These are phyloP conservation scores for Phytopythium chamaehyphon DNA, from an alignment of 352 stramenopile species.

Conservation along the genomic window DNA sequence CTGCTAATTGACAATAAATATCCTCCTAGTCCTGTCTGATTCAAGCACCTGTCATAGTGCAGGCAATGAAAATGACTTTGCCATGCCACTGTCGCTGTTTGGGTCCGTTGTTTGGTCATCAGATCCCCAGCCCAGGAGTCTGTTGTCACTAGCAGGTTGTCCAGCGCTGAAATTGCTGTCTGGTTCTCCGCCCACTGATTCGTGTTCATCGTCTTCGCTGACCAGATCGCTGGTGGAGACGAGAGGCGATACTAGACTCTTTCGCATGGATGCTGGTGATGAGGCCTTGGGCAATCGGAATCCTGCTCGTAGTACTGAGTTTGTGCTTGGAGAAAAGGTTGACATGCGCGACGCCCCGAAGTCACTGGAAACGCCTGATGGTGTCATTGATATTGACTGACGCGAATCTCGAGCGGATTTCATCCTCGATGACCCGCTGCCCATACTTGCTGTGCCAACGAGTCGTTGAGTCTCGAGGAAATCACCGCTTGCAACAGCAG, in stretches of 20 bases:
- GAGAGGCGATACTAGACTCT: slow-evolving; percentile 4
- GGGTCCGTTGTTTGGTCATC: slow-evolving; percentile 11
- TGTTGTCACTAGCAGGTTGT: not conserved
- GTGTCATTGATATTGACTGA: slow-evolving; percentile 23
- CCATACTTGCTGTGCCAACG: slow-evolving; percentile 12
- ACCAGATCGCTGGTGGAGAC: not conserved
- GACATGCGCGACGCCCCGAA: slow-evolving; percentile 13
- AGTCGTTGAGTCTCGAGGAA: slow-evolving; percentile 54
- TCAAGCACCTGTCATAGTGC: slow-evolving; percentile 8
- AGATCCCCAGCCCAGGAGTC: slow-evolving; percentile 30
- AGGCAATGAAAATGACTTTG: slow-evolving; percentile 53
- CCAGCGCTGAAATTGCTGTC: not conserved
- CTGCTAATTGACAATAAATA: too few species aligned
- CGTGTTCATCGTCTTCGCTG: slow-evolving; percentile 1
- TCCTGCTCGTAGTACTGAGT: slow-evolving; percentile 47
- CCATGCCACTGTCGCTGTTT: slow-evolving; percentile 20
- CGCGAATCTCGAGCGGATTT: slow-evolving; percentile 20
- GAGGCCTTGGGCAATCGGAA: slow-evolving; percentile 53
- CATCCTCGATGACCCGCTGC: slow-evolving; percentile 15
- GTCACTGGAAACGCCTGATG: slow-evolving; percentile 26
- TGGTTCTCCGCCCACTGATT: not conserved
- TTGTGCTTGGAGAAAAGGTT: slow-evolving; percentile 34
- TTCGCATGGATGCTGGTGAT: slow-evolving; percentile 14
- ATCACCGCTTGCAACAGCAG: slow-evolving; percentile 12
- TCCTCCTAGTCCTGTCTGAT: too few species aligned